Percentiles rank a stretch among this genome's conserved stretches.
Conservation (phyloP, 2,329 filamentous ascomycete genomes). For the Chaetothyriales sp. region DNA sequence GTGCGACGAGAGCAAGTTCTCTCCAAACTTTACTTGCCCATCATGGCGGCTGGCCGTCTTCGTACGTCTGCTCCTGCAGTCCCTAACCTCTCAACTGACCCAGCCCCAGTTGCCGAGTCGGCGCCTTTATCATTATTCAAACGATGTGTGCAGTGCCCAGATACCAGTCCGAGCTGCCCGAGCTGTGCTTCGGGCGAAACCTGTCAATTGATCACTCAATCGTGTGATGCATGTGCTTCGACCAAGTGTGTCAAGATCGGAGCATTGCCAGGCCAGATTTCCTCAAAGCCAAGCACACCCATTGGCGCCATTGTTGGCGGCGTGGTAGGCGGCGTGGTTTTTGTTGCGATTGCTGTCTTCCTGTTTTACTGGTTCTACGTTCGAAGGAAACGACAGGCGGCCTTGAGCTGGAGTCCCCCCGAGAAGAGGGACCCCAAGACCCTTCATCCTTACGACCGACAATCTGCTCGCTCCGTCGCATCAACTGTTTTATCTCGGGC, state of each 20-base stretch:
- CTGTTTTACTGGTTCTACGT: slow-evolving; percentile 79
- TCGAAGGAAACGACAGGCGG: slow-evolving; percentile 48
- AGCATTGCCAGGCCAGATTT: slow-evolving; percentile 23
- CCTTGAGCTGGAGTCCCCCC: slow-evolving; percentile 41
- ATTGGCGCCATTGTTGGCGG: slow-evolving; percentile 81
- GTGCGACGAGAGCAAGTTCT: neutral
- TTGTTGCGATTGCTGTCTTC: slow-evolving; percentile 60
- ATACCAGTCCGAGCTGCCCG: slow-evolving; percentile 42
- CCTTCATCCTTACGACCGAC: slow-evolving; percentile 44
- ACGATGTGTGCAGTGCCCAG: slow-evolving; percentile 45
- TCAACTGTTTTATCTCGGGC: slow-evolving; percentile 90
- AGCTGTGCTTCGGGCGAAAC: slow-evolving; percentile 39
- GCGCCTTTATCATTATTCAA: slow-evolving; percentile 32
- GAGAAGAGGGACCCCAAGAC: slow-evolving; percentile 43
- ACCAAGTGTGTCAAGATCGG: slow-evolving; percentile 39
- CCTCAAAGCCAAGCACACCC: slow-evolving; percentile 18
- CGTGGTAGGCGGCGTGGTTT: slow-evolving; percentile 68
- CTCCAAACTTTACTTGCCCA: neutral
- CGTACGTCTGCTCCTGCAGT: slow-evolving; percentile 1
- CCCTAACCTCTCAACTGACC: neutral
- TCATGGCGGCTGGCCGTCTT: neutral
- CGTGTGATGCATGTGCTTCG: slow-evolving; percentile 45
- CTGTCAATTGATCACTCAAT: slow-evolving; percentile 44
- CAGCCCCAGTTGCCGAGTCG: slow-evolving; percentile 17
- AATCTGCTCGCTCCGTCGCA: slow-evolving; percentile 77